These are phyloP conservation scores for Borovskyia barvae DNA, from an alignment of 208 protist genomes.

Conservation along the genomic window DNA sequence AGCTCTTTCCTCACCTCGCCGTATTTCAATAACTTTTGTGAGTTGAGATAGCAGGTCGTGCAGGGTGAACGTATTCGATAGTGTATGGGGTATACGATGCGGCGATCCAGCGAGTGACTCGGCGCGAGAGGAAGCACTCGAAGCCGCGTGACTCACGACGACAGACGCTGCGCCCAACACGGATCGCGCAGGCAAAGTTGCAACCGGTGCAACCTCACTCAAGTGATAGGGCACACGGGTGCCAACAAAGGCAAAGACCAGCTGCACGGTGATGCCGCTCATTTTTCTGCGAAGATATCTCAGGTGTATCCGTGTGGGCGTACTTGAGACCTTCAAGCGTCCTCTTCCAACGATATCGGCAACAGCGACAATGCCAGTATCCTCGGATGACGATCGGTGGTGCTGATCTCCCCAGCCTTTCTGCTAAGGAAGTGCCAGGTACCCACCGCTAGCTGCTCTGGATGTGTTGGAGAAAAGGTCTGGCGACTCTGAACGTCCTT, in stretches of 20 bases:
- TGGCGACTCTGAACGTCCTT: too few species aligned
- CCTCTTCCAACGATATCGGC: too few species aligned
- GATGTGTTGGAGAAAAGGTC: too few species aligned
- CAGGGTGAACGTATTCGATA: background rate
- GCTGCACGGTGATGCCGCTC: conserved; percentile 23
- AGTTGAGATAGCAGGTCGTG: conserved; percentile 19
- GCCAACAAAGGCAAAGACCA: conserved; percentile 30
- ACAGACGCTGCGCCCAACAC: conserved; percentile 1
- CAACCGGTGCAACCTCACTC: background rate
- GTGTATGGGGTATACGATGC: background rate
- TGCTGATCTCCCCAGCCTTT: too few species aligned
- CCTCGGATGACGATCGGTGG: too few species aligned
- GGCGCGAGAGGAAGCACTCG: conserved; percentile 7
- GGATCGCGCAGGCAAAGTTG: conserved; percentile 2
- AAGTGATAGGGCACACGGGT: conserved; percentile 25
- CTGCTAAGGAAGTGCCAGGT: too few species aligned
- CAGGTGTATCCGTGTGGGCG: too few species aligned
- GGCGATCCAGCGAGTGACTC: conserved; percentile 13
- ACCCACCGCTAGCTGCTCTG: too few species aligned
- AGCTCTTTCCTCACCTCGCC: background rate
- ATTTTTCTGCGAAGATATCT: too few species aligned
- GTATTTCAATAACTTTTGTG: background rate
- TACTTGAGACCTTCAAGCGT: too few species aligned
- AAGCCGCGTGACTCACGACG: background rate
- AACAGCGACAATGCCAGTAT: too few species aligned